Base-by-base conservation (phyloP, 148 eudicot species). In the Fagopyrum esculentum region DNA sequence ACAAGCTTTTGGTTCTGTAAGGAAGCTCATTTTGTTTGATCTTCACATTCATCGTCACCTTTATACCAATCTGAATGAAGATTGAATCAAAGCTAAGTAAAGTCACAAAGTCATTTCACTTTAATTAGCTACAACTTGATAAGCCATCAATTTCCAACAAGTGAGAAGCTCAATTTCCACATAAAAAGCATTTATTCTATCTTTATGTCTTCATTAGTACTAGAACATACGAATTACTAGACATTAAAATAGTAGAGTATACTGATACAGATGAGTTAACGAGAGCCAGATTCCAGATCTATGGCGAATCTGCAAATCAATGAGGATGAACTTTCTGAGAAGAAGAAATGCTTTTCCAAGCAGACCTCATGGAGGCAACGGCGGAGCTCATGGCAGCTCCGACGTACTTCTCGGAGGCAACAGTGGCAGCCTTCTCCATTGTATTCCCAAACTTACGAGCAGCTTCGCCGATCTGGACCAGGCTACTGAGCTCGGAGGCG, bases 281-380 rank as follows among this genome's bases (percentile, higher is more conserved):
- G 13, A 6, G 70, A 10, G 2, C 69, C 69, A 57, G 63, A 57
- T 57, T 0, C 69, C 69, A 57, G 63, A 57, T 57, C 63, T 57
- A 16, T 9, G 17, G 9, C 8, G 17, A 15, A 52, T 52, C 56
- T 35, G 63, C 29, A 61, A 15, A 75, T 83, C 75, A 90, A 80
- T 85, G 83, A 80, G 96, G 91, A 79, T 90, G 93, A 80, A 93
- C 96, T 78, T 91, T 91, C n/a, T 82, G 86, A 29, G 85, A 46
- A 73, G 79, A 64, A 72, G 89, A 77, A 4, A 90, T 44, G 5
- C 83, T 83, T 76, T 85, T 88, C 77, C 87, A 78, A 45, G 97
- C 93, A 22, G 98, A 89, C 81, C 66, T 13, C 70, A 22, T 75
- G 26, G 76, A 40, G 26, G 77, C 86, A 16, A 85, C 64, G 52